Conservation (phyloP, 768 basidiomycete species). For the Astraeus odoratus region DNA sequence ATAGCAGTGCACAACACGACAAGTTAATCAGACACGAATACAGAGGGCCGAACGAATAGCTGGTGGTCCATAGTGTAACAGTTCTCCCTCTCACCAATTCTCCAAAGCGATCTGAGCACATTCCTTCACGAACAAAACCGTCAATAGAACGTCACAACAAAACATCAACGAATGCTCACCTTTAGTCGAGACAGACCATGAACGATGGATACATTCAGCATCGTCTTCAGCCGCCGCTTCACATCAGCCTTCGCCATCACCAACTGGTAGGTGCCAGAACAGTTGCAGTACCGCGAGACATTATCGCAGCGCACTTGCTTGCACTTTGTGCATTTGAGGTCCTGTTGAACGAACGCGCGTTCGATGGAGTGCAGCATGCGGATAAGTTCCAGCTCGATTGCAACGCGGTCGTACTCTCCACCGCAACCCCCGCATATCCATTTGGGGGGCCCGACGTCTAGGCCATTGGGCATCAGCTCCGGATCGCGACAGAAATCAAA, state of each 20-base stretch:
- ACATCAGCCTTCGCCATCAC: slow-evolving; percentile 68
- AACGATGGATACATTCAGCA: slow-evolving; percentile 75
- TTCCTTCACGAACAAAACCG: slow-evolving; percentile 22
- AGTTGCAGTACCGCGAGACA: slow-evolving; percentile 75
- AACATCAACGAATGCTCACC: slow-evolving; percentile 34
- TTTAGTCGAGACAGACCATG: slow-evolving; percentile 64
- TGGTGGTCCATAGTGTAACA: background rate
- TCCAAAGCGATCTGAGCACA: slow-evolving; percentile 33
- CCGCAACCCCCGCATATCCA: slow-evolving; percentile 72
- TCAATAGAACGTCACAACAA: slow-evolving; percentile 2
- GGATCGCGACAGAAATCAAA: slow-evolving; percentile 95
- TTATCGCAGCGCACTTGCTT: slow-evolving; percentile 88
- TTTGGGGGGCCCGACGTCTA: slow-evolving; percentile 40
- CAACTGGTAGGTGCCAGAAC: slow-evolving; percentile 78
- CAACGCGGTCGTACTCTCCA: slow-evolving; percentile 81
- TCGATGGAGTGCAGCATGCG: slow-evolving; percentile 66
- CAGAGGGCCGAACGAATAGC: too few relatives aligned
- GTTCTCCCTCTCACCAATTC: slow-evolving; percentile 25
- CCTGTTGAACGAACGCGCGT: slow-evolving; percentile 78
- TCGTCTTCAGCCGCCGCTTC: slow-evolving; percentile 66
- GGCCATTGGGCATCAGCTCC: slow-evolving; percentile 60
- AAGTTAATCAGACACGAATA: too few relatives aligned
- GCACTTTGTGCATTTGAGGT: slow-evolving; percentile 84
- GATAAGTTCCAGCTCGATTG: slow-evolving; percentile 84
- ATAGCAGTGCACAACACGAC: too few relatives aligned